A percentile compares a stretch with the other conserved stretches of the same genome.
Evolutionary conservation across 345 rosid genomes (phyloP).

Genomic region (Dipteronia dyeriana): DNA sequence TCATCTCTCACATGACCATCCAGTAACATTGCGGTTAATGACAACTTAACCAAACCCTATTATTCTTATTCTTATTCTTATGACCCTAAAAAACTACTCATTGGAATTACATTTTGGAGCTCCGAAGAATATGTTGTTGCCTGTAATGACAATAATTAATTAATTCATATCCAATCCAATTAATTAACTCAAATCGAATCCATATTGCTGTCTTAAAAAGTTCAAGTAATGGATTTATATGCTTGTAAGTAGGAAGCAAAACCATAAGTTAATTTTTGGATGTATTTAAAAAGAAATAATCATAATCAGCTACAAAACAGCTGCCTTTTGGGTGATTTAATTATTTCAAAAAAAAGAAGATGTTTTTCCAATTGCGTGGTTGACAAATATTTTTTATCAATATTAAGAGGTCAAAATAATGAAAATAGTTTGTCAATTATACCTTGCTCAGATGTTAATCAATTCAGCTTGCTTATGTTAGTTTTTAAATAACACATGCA

Average conservation of each 20-base stretch:
- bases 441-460: neutral
- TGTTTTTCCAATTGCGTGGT: neutral
- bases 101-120: too few relatives aligned
- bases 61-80: too few relatives aligned
- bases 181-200: neutral
- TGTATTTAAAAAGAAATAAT: neutral
- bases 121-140: neutral
- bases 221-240: neutral
- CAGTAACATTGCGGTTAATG: too few relatives aligned
- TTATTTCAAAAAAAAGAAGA: too few relatives aligned
- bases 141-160: neutral
- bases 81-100: too few relatives aligned
- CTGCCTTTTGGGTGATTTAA: neutral
- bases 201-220: neutral
- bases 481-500: too few relatives aligned
- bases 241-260: neutral
- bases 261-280: neutral
- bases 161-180: neutral
- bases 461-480: too few relatives aligned
- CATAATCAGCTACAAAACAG: neutral
- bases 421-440: constrained; percentile 4
- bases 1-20: too few relatives aligned
- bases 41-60: too few relatives aligned
- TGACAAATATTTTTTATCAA: neutral
- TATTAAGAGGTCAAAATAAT: neutral